phyloP scores from a whole-genome alignment of 2,329 filamentous ascomycete genomes.

The Mycosphaerella arachidis region DNA sequence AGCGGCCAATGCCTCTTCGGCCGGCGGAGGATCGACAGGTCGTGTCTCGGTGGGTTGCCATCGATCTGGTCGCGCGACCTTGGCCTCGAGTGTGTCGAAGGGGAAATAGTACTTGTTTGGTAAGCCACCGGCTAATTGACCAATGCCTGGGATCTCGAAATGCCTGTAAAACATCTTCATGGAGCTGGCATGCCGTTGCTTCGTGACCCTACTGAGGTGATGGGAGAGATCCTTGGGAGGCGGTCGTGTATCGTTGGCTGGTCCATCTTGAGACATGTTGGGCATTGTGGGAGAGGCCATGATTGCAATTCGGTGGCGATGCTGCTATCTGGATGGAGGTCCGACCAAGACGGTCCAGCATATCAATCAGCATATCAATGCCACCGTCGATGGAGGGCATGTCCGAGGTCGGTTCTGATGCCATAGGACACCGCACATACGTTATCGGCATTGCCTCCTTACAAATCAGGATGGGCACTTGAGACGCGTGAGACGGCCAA shows the following conservation, averaged over 20 bases:
- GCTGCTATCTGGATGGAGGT: neutral
- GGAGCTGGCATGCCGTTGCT: slow-evolving; percentile 57
- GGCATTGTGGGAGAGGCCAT: neutral
- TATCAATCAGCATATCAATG: neutral
- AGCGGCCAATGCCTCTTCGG: slow-evolving; percentile 27
- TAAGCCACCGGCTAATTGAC: slow-evolving; percentile 61
- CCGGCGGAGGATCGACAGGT: slow-evolving; percentile 47
- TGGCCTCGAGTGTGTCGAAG: slow-evolving; percentile 83
- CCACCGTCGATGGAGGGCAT: neutral
- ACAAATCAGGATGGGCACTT: neutral
- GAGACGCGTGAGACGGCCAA: neutral
- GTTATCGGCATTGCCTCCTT: neutral
- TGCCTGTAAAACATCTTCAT: slow-evolving; percentile 86
- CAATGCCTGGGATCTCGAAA: slow-evolving; percentile 61
- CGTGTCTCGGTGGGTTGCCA: slow-evolving; percentile 67
- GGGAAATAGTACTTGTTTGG: slow-evolving; percentile 81
- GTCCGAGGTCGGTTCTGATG: neutral
- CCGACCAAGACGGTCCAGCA: neutral
- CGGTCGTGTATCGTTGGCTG: slow-evolving; percentile 27
- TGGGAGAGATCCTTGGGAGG: slow-evolving; percentile 72
- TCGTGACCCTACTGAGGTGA: slow-evolving; percentile 68
- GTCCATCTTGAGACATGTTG: neutral
- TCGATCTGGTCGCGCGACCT: slow-evolving; percentile 67
- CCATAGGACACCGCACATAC: neutral
- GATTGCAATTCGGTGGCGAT: neutral